Evolutionary conservation across 129 eudicot species (phyloP), one percentile per base, ranked within the genome.

Genomic region (Scalesia atractyloides): DNA sequence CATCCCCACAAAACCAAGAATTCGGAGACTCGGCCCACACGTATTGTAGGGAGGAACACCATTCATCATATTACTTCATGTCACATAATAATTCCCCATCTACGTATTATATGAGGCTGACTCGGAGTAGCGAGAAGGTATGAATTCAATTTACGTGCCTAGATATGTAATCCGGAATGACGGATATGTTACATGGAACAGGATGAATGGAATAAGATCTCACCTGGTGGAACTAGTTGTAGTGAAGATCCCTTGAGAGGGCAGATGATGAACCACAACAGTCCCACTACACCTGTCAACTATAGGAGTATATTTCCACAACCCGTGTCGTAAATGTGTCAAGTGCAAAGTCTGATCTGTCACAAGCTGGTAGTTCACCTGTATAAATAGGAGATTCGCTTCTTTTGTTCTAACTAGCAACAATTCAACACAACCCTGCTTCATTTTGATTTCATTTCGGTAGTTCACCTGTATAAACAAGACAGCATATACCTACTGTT

Each of bases 11-110:
- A 70, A 70, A 66, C 47, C 64, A 69, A 18, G 87, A 75, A 75
- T 69, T 64, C 18, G 24, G 41, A 78, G 82, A 73, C 39, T 43
- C 68, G 66, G 66, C 84, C 26, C 84, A 36, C 47, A 66, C 87
- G 37, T 69, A 78, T 81, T 86, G 82, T 84, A 72, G 83, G 70
- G 96, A 89, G 73, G 94, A 89, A 78, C 87, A 83, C 70, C 86
- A 86, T 20, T 76, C 86, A 24, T 81, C 91, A 4, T 90, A 77
- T 73, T 92, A 83, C 71, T 82, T 73, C 61, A 79, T 57, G 79
- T 76, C 86, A 57, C 86, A 84, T 68, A 68, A 84, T 68, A 68
- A 73, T 52, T 67, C 83, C 68, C 81, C 92, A 37, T 74, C 87
- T 16, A 66, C 80, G 57, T 52, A 74, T 37, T 52, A 74, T 37